Base-by-base conservation (phyloP, 2,329 filamentous ascomycete genomes). In the Amauroascus niger region DNA sequence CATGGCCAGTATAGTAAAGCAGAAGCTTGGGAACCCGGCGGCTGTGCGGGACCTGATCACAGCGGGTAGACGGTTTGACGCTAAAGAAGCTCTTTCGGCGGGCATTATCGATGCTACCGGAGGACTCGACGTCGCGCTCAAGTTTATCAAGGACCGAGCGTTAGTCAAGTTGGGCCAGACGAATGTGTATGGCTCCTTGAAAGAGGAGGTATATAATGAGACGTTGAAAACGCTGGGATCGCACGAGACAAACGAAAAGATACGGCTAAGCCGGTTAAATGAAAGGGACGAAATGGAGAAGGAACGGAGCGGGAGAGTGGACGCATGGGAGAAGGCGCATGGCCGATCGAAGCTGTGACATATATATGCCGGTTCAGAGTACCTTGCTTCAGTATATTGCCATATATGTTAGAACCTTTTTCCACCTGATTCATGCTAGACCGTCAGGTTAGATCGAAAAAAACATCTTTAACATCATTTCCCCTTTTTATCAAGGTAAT, bases 161-260 rank as follows among this genome's bases (percentile, higher is more conserved):
- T 67, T 93, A 56, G 69, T 77, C 5, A 72, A 74, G 26, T 87
- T 86, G 74, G 77, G 77, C 0, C 76, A 78, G 59, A 79, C 77
- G 32, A 81, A 81, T 9, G 79, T 86, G 24, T 91, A 88, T 65
- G 83, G 84, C 2, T 64, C 76, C 52, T 70, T 93, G 65, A 91
- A 89, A 75, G 72, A 76, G 57, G 87, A 90, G 70, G 84, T 91
- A 80, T 88, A 84, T 67, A 75, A 80, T 20, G 81, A 86, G 64
- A 78, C 80, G 6, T 65, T 88, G 32, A 76, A 67, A 14, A 72
- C 81, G 61, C 65, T 89, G 59, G 77, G 77, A 54, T 71, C 71
- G 2, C 73, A 78, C 53, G 70, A 70, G 26, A 71, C 76, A 60
- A 79, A 75, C 28, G 66, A 71, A 45, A 62, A 63, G 39, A 67